phyloP scores from a whole-genome alignment of 345 rosid species.

The Eucalyptus marginata region DNA sequence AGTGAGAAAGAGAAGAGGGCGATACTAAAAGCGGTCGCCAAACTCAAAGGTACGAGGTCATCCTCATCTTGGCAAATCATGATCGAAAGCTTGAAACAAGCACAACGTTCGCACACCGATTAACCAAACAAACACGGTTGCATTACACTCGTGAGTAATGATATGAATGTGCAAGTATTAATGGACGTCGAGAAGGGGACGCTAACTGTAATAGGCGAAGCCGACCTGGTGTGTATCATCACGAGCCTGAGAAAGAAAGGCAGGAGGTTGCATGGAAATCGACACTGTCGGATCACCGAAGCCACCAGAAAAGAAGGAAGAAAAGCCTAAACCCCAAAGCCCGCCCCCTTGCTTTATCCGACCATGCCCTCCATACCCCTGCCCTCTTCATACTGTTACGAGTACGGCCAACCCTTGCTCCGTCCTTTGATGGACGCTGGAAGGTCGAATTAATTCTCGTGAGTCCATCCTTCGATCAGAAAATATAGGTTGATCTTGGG shows the following conservation, averaged over 20 bases:
- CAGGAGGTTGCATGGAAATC: neutral
- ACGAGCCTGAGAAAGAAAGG: neutral
- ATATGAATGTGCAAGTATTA: neutral
- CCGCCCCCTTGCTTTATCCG: neutral
- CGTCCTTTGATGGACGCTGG: neutral
- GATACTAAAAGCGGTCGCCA: neutral
- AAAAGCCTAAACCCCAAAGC: neutral
- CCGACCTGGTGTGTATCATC: neutral
- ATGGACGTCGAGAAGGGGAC: constrained; percentile 4
- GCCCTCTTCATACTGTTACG: neutral
- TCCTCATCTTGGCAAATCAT: neutral
- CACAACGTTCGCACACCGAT: neutral
- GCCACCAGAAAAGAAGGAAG: neutral
- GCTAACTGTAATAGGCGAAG: neutral
- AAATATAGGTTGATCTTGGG: neutral
- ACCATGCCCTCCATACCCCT: neutral
- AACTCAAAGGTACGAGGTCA: neutral
- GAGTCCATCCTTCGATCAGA: neutral
- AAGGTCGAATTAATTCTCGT: neutral
- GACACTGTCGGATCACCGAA: neutral
- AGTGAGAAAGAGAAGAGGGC: neutral
- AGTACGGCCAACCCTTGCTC: neutral
- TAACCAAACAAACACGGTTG: neutral
- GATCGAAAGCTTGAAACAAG: neutral
- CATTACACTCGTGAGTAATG: neutral